Base-by-base conservation (phyloP, 352 stramenopile species). In the Phytophthora brassicae region DNA sequence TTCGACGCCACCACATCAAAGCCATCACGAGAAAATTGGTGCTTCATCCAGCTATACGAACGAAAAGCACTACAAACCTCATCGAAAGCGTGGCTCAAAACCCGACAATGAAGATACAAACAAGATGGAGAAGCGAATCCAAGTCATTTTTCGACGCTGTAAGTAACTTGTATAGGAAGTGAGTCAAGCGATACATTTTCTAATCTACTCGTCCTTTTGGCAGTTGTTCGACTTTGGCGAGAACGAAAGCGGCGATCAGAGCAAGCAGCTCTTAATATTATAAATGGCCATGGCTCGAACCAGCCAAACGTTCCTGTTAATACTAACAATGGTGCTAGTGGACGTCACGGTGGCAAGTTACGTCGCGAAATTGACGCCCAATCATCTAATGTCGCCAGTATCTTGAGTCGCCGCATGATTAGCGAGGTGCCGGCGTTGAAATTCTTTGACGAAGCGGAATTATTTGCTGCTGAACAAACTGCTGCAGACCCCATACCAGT, bases 391-490 rank as follows among this genome's bases (percentile, higher is more conserved):
- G 77, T 93, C 28, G 80, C 89, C 8, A 81, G 80, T 17, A 91
- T 93, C 38, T 58, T 93, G 62, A 90, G 81, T 55, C 77, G 77
- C 8, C 72, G 81, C n/a, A 66, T 91, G 56, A 86, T 91, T 41
- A 73, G 80, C 22, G 77, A 90, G 26, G 81, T 93, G 16, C 84
- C 80, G 0, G 84, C 84, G 4, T 67, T 93, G 20, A 87, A 90
- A 41, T 93, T 91, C 68, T 93, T 93, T 47, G 79, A 90, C 52
- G 79, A 88, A 53, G 59, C 22, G 20, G 44, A 72, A 20, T 17
- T 23, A 1, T 5, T 35, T 19, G 4, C 3, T 31, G 1, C n/a
- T 17, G 59, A 60, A 0, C 58, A 58, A 24, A 43, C 23, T 23
- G 17, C 39, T 6, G 31, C 28, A 13, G 61, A 70, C 20, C 20